Base-by-base conservation (phyloP, 768 basidiomycete species). In the Auriculariales sp. region DNA sequence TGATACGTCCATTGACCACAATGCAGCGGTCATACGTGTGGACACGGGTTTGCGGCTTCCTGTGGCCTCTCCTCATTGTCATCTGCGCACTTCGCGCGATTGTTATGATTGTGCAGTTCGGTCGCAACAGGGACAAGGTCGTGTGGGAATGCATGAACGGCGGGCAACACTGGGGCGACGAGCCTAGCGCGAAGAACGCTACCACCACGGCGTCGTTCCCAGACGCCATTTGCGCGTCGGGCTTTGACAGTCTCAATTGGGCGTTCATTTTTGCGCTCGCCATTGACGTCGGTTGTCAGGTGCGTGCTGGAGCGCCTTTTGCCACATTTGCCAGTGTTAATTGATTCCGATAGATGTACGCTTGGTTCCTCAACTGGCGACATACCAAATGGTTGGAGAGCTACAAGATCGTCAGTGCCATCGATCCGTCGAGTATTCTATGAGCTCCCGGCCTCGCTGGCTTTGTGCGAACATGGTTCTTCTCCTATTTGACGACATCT, bases 281-380 rank as follows among this genome's bases (percentile, higher is more conserved):
- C 32, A 72, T 74, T 50, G 81, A 85, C 66, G 64, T 84, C 46
- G 75, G 62, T 39, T 81, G 74, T 67, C 80, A 84, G 75, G 83
- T 81, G 53, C 56, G 63, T 22, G 54, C 17, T 24, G 64, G 64
- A 39, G 48, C 32, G 51, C 52, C 53, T 51, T 54, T 44, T 55
- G 50, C 42, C 36, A 42, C 31, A 42, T 42, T 48, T 51, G 55
- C 52, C 33, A 44, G 35, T 46, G 28, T 4, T 4, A 28, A 11
- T 4, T 27, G 52, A 25, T n/a, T n/a, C 46, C 12, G 44, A 24
- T 54, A 34, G 83, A 58, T 81, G 47, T 84, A 85, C 70, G 81
- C 84, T 79, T 77, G 72, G 63, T 83, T 85, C 70, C 65, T 83
- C 63, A 70, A 69, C 58, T 87, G 81, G 83, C 71, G 81, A 49